Evolutionary conservation across 2,329 filamentous ascomycete genomes (phyloP).

Genomic region (Aspergillus carbonarius): DNA sequence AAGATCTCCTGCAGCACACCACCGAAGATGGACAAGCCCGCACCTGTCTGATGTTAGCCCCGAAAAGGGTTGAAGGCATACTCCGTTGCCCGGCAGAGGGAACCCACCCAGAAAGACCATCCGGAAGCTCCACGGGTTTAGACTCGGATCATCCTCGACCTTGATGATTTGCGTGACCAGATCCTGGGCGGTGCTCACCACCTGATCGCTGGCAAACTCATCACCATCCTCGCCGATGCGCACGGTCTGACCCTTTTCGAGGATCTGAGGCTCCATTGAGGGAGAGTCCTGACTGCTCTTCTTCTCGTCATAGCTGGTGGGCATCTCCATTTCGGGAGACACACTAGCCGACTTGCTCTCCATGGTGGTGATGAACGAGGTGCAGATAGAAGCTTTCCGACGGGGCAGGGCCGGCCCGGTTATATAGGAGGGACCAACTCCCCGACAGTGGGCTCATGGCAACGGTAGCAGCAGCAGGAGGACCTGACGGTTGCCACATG

Average conservation of each 20-base stretch:
- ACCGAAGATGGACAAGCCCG: neutral
- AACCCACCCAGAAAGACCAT: neutral
- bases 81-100: too few species aligned
- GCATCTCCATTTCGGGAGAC: neutral
- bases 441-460: neutral
- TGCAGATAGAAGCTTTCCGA: neutral
- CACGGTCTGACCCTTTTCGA: neutral
- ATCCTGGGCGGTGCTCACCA: slow-evolving; percentile 2
- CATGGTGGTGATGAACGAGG: neutral
- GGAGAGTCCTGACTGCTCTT: neutral
- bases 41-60: neutral
- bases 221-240: neutral
- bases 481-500: neutral
- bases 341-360: neutral
- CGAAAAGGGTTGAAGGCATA: too few species aligned
- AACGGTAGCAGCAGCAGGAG: neutral
- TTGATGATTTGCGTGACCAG: slow-evolving; percentile 4
- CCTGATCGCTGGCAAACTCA: neutral
- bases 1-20: slow-evolving; percentile 5
- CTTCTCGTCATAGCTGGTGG: neutral
- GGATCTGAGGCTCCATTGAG: neutral
- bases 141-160: neutral
- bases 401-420: neutral
- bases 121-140: slow-evolving; percentile 4
- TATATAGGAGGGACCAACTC: neutral